These are phyloP conservation scores for Nothophytophthora sp. DNA, from an alignment of 352 stramenopile species.

Conservation along the genomic window DNA sequence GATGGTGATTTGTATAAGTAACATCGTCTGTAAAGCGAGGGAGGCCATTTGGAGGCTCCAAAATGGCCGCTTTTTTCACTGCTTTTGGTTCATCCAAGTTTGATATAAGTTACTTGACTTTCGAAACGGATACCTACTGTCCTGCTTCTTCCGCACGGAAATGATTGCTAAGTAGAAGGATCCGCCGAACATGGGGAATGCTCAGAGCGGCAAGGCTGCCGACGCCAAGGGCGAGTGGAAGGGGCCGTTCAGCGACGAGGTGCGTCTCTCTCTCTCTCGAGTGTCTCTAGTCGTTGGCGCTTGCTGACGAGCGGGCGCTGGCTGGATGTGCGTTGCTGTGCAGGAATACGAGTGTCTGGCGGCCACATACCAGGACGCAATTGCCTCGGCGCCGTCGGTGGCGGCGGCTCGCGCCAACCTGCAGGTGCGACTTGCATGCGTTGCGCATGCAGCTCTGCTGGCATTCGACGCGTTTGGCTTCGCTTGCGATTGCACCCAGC, in stretches of 20 bases:
- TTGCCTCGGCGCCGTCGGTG: constrained; percentile 19
- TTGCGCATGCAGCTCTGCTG: background rate
- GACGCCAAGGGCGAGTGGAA: constrained; percentile 51
- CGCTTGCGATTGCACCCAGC: too few relatives aligned
- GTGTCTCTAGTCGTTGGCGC: background rate
- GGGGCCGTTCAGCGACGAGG: constrained; percentile 80
- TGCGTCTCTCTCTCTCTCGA: constrained; percentile 8
- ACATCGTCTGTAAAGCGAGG: too few relatives aligned
- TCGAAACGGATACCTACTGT: background rate
- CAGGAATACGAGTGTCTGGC: constrained; percentile 74
- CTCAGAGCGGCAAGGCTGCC: constrained; percentile 10
- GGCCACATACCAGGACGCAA: constrained; percentile 42
- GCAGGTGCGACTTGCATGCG: constrained; percentile 33
- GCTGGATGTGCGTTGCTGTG: background rate
- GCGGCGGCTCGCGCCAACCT: constrained; percentile 30
- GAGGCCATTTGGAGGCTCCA: too few relatives aligned
- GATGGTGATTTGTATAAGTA: too few relatives aligned
- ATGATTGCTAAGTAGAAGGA: background rate
- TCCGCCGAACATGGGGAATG: constrained; percentile 41
- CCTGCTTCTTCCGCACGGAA: background rate
- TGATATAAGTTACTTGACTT: too few relatives aligned
- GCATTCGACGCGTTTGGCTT: too few relatives aligned
- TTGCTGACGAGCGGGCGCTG: background rate
- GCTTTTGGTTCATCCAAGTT: too few relatives aligned
- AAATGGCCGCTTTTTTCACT: too few relatives aligned